phyloP scores from a whole-genome alignment of 495 filamentous ascomycete genomes.

The Trichoderma asperelloides region DNA sequence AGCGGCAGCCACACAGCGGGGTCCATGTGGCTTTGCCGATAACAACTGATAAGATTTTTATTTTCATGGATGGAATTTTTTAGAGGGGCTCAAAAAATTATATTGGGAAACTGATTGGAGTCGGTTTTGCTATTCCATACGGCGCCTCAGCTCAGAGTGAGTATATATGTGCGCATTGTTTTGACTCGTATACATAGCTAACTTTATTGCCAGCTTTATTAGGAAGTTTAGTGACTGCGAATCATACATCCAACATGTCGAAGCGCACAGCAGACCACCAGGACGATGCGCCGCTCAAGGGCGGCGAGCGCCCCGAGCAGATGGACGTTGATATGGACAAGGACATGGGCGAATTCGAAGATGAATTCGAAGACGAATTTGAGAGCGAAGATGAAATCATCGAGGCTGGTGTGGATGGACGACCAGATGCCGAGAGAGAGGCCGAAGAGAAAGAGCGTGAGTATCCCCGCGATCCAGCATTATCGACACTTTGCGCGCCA shows the following conservation, averaged over 20 bases:
- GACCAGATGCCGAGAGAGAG: constrained; percentile 86
- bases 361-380: constrained; percentile 94
- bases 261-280: constrained; percentile 59
- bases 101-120: background rate
- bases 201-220: background rate
- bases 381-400: constrained; percentile 94
- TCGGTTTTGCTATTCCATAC: background rate
- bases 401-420: constrained; percentile 87
- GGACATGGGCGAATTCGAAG: constrained; percentile 85
- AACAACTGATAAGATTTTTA: background rate
- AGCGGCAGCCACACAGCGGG: background rate
- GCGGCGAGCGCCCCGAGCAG: constrained; percentile 54
- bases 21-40: background rate
- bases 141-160: background rate
- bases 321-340: constrained; percentile 39
- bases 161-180: background rate
- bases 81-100: constrained; percentile 7
- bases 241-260: constrained; percentile 45
- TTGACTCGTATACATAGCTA: background rate
- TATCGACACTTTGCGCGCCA: background rate
- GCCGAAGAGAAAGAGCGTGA: constrained; percentile 66
- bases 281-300: constrained; percentile 53
- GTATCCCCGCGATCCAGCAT: constrained; percentile 14
- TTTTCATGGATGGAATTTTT: background rate
- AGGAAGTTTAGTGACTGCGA: background rate